Conservation (phyloP, 768 basidiomycete species). For the Suillus hirtellus region DNA sequence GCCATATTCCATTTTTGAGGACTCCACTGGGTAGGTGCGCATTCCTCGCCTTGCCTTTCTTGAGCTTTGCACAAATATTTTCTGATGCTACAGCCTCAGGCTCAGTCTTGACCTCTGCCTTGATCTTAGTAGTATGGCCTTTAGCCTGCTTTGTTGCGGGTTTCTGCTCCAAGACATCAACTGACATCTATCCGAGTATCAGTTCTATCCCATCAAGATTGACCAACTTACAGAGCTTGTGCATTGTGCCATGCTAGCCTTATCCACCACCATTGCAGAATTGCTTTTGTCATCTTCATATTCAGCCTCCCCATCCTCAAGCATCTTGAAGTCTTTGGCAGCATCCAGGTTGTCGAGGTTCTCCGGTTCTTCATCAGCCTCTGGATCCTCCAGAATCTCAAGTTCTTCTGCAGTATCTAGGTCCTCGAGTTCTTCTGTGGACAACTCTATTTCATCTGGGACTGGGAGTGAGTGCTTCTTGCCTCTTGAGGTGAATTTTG, state of each 20-base stretch:
- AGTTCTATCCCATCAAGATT: neutral
- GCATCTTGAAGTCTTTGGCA: neutral
- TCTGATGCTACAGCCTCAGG: neutral
- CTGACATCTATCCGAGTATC: neutral
- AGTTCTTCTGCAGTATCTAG: neutral
- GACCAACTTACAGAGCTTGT: neutral
- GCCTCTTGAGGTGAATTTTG: neutral
- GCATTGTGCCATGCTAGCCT: neutral
- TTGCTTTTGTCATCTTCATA: neutral
- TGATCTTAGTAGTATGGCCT: neutral
- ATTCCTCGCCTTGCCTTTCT: neutral
- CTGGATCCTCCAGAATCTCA: neutral
- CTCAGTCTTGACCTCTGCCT: neutral
- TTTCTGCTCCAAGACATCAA: neutral
- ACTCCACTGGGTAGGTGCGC: neutral
- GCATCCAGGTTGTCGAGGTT: neutral
- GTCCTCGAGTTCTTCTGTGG: neutral
- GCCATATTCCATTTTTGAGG: conserved; percentile 1
- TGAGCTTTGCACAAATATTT: neutral
- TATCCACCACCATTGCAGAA: neutral
- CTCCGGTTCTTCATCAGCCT: neutral
- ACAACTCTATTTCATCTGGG: neutral
- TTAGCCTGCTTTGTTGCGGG: neutral
- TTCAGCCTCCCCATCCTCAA: neutral
- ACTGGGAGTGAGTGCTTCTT: neutral